phyloP scores from a whole-genome alignment of 495 filamentous ascomycete species.

The Talaromyces borbonicus region DNA sequence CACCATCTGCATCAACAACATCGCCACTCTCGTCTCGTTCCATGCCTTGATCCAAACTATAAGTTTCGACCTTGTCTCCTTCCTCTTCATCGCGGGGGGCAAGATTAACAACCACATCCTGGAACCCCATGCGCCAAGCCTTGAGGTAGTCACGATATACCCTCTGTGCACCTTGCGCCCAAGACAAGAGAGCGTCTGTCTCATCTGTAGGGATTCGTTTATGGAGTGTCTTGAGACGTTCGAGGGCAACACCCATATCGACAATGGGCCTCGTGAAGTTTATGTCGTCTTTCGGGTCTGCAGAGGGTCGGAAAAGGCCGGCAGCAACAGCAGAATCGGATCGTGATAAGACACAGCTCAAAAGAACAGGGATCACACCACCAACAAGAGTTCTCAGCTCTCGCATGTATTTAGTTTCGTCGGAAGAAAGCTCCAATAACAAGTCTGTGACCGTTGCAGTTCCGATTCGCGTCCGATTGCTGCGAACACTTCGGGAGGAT shows the following conservation, averaged over 20 bases:
- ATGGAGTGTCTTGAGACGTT: constrained; percentile 72
- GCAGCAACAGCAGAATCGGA: constrained; percentile 55
- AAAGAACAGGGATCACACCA: constrained; percentile 87
- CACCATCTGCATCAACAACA: constrained; percentile 65
- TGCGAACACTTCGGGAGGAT: constrained; percentile 63
- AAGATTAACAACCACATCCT: constrained; percentile 89
- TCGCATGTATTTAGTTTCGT: constrained; percentile 84
- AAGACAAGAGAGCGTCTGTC: constrained; percentile 57
- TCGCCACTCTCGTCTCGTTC: constrained; percentile 71
- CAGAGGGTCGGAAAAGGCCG: constrained; percentile 53
- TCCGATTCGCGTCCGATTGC: constrained; percentile 53
- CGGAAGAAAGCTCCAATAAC: constrained; percentile 68
- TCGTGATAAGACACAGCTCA: constrained; percentile 74
- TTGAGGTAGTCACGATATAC: constrained; percentile 83
- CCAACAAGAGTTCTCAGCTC: constrained; percentile 91
- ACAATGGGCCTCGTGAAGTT: constrained; percentile 81
- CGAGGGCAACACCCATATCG: constrained; percentile 85
- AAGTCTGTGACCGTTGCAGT: constrained; percentile 63
- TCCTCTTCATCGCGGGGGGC: constrained; percentile 54
- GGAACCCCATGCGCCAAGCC: constrained; percentile 89
- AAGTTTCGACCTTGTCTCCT: constrained; percentile 38
- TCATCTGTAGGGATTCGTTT: constrained; percentile 65
- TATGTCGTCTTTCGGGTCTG: constrained; percentile 41
- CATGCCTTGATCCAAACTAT: constrained; percentile 55
- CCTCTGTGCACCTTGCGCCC: constrained; percentile 67